Percentiles rank a stretch among this genome's conserved stretches.
These are phyloP conservation scores for Geum urbanum DNA, from an alignment of 306 rosid species.

Conservation along the genomic window DNA sequence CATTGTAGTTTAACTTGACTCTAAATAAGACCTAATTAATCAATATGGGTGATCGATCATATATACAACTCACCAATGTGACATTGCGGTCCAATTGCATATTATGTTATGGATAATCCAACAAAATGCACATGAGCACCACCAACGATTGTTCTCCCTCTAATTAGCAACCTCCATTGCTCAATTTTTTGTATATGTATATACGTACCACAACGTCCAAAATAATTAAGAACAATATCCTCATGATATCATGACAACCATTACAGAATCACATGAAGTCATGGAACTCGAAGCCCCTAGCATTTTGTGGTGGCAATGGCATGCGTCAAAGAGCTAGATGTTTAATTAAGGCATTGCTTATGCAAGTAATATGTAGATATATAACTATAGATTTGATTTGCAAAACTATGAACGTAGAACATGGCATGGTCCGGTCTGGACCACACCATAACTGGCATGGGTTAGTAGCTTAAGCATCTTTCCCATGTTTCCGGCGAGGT, in stretches of 20 bases:
- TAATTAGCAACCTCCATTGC: constrained; percentile 2
- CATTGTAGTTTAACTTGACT: not conserved
- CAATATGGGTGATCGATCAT: not conserved
- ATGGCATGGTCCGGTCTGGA: constrained; percentile 23
- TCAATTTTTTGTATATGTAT: not conserved
- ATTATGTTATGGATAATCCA: constrained; percentile 3
- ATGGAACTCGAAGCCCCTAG: constrained; percentile 23
- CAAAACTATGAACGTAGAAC: not conserved
- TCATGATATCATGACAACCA: constrained; percentile 24
- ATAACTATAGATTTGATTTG: not conserved
- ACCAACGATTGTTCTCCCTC: constrained; percentile 3
- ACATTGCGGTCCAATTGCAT: not conserved
- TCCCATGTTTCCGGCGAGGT: constrained; percentile 2
- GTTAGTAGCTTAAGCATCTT: constrained; percentile 7
- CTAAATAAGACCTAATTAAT: not conserved
- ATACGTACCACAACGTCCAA: too few relatives aligned
- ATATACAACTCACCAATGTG: constrained; percentile 12
- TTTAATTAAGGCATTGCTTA: constrained; percentile 18
- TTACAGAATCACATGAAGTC: constrained; percentile 25
- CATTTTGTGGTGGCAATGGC: constrained; percentile 17
- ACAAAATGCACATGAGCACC: constrained; percentile 45
- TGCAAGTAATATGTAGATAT: not conserved
- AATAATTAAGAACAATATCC: constrained; percentile 25
- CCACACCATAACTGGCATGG: not conserved
- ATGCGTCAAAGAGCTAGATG: constrained; percentile 30